phyloP scores from a whole-genome alignment of 2,329 filamentous ascomycete genomes.

The Huntiella savannae region DNA sequence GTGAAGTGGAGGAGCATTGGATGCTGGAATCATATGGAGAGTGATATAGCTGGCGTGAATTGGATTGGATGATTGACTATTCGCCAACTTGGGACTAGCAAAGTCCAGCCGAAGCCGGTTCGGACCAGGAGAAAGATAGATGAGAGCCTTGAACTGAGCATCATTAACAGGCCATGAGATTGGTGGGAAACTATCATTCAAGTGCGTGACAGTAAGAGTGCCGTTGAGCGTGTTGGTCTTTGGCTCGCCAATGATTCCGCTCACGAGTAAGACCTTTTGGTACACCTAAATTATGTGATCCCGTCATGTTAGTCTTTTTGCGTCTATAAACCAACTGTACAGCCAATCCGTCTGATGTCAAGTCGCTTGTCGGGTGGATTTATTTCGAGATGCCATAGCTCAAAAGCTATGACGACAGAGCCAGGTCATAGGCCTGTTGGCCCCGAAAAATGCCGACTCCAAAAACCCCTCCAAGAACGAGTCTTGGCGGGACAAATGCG shows the following conservation, averaged over 20 bases:
- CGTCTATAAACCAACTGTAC: no score
- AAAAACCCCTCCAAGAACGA: no score
- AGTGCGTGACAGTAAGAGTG: slow-evolving; percentile 56
- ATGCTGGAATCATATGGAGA: slow-evolving; percentile 70
- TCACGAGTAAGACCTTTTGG: slow-evolving; percentile 71
- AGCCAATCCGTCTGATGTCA: no score
- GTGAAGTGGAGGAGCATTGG: slow-evolving; percentile 64
- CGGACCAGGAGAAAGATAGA: slow-evolving; percentile 78
- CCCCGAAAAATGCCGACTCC: no score
- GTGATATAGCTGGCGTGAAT: slow-evolving; percentile 65
- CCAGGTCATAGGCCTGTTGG: no score
- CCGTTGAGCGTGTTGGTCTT: slow-evolving; percentile 57
- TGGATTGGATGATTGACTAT: slow-evolving; percentile 44
- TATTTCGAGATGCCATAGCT: no score
- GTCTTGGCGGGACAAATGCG: no score
- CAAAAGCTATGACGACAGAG: no score
- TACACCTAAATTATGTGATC: slow-evolving; percentile 42
- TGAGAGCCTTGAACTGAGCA: slow-evolving; percentile 77
- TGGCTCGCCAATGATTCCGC: slow-evolving; percentile 53
- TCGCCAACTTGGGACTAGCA: slow-evolving; percentile 58
- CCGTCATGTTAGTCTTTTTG: no score
- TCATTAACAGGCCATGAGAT: slow-evolving; percentile 74
- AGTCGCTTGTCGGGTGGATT: no score
- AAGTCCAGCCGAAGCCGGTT: slow-evolving; percentile 84
- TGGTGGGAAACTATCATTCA: slow-evolving; percentile 70